Percentiles rank a stretch among this genome's conserved stretches.
phyloP scores from a whole-genome alignment of 192 early-diverging fungal genomes.

The Phlyctochytrium planicorne region DNA sequence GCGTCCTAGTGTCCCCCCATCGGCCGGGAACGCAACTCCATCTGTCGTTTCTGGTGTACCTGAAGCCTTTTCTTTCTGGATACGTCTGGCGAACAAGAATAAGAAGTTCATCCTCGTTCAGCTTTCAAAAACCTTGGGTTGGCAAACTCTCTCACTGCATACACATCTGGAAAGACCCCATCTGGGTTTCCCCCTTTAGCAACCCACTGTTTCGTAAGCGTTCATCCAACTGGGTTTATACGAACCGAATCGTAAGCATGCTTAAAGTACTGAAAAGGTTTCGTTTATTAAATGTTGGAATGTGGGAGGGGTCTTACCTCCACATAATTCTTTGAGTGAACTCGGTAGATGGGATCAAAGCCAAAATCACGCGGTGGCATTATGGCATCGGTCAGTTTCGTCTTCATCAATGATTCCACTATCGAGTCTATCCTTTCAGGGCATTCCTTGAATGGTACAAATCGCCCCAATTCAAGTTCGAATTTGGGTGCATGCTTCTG shows the following conservation, averaged over 20 bases:
- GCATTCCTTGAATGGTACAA: conserved; percentile 35
- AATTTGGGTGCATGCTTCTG: conserved; percentile 25
- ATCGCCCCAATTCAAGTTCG: conserved; percentile 27
- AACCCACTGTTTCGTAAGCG: not conserved
- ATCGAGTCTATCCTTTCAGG: conserved; percentile 28
- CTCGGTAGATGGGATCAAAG: conserved; percentile 49
- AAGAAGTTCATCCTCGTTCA: not conserved
- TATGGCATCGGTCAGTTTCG: not conserved
- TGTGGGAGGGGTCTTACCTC: conserved; percentile 4
- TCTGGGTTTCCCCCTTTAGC: conserved; percentile 51
- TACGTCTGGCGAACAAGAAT: not conserved
- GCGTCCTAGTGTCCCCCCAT: not conserved
- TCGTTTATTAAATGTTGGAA: not conserved
- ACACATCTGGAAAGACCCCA: conserved; percentile 53
- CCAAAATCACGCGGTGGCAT: conserved; percentile 52
- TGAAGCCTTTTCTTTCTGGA: not conserved
- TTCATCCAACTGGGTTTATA: not conserved
- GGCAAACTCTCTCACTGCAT: conserved; percentile 40
- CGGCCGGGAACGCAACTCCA: not conserved
- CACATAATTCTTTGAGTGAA: conserved; percentile 60
- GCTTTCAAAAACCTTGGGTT: conserved; percentile 10
- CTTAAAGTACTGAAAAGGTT: conserved; percentile 42
- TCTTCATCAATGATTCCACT: conserved; percentile 1
- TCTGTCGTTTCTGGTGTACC: not conserved
- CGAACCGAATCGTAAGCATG: conserved; percentile 44